These are phyloP conservation scores for Tylopilus felleus DNA, from an alignment of 768 basidiomycete species.

Conservation along the genomic window DNA sequence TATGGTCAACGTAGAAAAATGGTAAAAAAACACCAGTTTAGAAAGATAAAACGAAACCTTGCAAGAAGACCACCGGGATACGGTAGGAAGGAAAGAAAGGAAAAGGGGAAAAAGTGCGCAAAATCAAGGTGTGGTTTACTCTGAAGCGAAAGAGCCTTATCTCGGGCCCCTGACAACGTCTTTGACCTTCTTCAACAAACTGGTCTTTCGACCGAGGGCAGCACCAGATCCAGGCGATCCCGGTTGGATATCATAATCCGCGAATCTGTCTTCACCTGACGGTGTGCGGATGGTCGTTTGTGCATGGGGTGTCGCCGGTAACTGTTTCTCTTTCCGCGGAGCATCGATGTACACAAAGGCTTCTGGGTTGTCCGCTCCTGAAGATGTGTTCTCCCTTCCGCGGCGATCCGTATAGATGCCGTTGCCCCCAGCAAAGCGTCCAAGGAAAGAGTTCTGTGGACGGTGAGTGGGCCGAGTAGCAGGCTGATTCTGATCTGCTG, in stretches of 20 bases:
- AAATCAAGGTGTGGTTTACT: conserved; percentile 6
- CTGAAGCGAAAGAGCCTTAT: conserved; percentile 19
- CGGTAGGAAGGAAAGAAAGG: conserved; percentile 4
- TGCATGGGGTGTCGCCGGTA: conserved; percentile 41
- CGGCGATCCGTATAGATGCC: conserved; percentile 28
- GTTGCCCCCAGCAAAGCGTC: conserved; percentile 53
- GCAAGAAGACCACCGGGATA: conserved; percentile 7
- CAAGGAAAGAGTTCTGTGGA: conserved; percentile 72
- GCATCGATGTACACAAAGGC: conserved; percentile 66
- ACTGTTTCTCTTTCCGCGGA: conserved; percentile 50
- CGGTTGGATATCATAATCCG: conserved; percentile 49
- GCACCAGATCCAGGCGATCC: conserved; percentile 37
- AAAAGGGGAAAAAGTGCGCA: conserved; percentile 3
- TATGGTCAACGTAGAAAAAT: background rate
- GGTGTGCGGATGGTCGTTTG: conserved; percentile 22
- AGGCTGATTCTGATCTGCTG: conserved; percentile 28
- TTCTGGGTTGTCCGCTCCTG: conserved; percentile 39
- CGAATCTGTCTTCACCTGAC: conserved; percentile 31
- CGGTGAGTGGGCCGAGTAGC: conserved; percentile 60
- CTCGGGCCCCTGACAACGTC: conserved; percentile 62
- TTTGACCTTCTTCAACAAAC: conserved; percentile 77
- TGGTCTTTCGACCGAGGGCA: conserved; percentile 67
- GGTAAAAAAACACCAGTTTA: background rate
- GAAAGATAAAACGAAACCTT: conserved; percentile 1
- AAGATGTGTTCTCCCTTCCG: conserved; percentile 33